Conservation (phyloP, 2,329 filamentous ascomycete species). For the Sporothrix euskadiensis region DNA sequence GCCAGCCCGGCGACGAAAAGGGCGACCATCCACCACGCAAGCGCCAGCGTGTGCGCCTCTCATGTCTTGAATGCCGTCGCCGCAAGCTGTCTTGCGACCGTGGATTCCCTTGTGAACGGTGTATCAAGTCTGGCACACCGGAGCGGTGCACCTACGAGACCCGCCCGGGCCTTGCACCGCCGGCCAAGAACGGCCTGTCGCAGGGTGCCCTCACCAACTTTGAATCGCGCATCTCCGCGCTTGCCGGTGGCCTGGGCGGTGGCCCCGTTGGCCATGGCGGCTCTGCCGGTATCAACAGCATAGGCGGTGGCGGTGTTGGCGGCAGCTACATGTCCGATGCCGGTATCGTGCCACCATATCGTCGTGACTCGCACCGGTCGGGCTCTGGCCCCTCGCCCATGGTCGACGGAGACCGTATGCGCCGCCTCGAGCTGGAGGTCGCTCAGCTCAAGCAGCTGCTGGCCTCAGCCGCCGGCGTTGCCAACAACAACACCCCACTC, state of each 20-base stretch:
- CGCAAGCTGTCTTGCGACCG: slow-evolving; percentile 63
- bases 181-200: slow-evolving; percentile 50
- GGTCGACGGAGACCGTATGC: slow-evolving; percentile 57
- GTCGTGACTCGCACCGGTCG: slow-evolving; percentile 40
- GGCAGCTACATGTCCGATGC: slow-evolving; percentile 33
- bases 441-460: slow-evolving; percentile 57
- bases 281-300: slow-evolving; percentile 39
- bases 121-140: slow-evolving; percentile 62
- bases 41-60: slow-evolving; percentile 60
- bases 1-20: slow-evolving; percentile 23
- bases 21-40: slow-evolving; percentile 48
- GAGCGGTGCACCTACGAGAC: slow-evolving; percentile 62
- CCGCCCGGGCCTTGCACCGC: slow-evolving; percentile 43
- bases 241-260: slow-evolving; percentile 41
- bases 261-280: background rate
- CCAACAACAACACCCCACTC: background rate
- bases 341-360: slow-evolving; percentile 38
- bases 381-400: slow-evolving; percentile 16
- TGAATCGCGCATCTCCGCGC: slow-evolving; percentile 45
- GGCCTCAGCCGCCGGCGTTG: slow-evolving; percentile 27
- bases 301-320: slow-evolving; percentile 18
- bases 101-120: slow-evolving; percentile 62
- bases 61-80: slow-evolving; percentile 61
- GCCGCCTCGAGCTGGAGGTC: slow-evolving; percentile 60
- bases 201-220: slow-evolving; percentile 48